Conservation (phyloP, 768 basidiomycete genomes). For the Kwoniella sp. region DNA sequence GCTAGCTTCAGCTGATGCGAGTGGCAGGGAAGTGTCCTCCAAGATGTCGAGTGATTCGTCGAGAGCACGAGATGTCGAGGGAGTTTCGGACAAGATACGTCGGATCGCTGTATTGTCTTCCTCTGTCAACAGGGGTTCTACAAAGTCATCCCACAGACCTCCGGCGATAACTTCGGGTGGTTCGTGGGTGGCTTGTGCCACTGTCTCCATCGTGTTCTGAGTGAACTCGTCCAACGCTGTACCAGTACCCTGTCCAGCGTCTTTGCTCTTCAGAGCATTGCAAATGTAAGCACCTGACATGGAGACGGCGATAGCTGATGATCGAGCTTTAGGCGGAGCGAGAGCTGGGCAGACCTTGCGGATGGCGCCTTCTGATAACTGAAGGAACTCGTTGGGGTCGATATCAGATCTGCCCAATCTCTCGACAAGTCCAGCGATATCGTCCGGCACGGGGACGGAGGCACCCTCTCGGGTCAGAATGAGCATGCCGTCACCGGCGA, state of each 20-base stretch:
- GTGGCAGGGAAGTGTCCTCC: not conserved
- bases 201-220: constrained; percentile 10
- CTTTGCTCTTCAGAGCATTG: constrained; percentile 15
- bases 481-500: constrained; percentile 56
- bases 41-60: constrained; percentile 28
- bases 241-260: constrained; percentile 20
- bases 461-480: constrained; percentile 59
- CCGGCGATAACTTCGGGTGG: constrained; percentile 30
- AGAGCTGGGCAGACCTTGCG: constrained; percentile 28
- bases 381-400: constrained; percentile 23
- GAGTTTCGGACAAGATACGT: constrained; percentile 28
- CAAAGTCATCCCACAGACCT: constrained; percentile 38
- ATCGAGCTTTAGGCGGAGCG: constrained; percentile 26
- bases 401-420: constrained; percentile 19
- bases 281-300: constrained; percentile 26
- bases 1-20: not conserved
- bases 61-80: constrained; percentile 21
- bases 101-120: constrained; percentile 32
- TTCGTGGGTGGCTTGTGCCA: constrained; percentile 22
- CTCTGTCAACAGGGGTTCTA: constrained; percentile 35
- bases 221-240: constrained; percentile 34
- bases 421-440: constrained; percentile 25
- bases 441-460: constrained; percentile 21
- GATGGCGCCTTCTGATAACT: constrained; percentile 30
- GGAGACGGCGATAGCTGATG: constrained; percentile 26